A percentile compares a stretch with the other conserved stretches of the same genome.
phyloP scores from a whole-genome alignment of 345 rosid genomes.

The Carallia brachiata region DNA sequence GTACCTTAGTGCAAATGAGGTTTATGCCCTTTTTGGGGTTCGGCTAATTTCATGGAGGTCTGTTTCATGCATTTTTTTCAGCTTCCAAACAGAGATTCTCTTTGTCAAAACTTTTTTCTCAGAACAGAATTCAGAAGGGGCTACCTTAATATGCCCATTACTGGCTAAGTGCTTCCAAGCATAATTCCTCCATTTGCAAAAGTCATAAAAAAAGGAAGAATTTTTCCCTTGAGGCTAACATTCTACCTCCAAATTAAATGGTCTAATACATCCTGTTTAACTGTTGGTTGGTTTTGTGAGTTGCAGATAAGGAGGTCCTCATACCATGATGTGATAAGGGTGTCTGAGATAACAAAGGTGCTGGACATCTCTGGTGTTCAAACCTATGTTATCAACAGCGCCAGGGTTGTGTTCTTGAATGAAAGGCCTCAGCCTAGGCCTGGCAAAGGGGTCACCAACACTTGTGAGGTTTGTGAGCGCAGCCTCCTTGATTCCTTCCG shows the following conservation, averaged over 20 bases:
- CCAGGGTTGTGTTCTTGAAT: constrained; percentile 84
- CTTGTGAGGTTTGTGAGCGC: constrained; percentile 80
- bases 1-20: no score
- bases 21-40: no score
- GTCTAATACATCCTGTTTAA: neutral
- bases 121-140: neutral
- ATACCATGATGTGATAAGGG: constrained; percentile 90
- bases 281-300: neutral
- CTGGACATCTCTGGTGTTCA: constrained; percentile 82
- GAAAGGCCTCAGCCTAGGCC: constrained; percentile 91
- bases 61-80: no score
- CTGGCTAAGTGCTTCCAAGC: no score
- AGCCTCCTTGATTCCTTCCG: constrained; percentile 93
- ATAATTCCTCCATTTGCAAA: no score
- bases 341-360: constrained; percentile 80
- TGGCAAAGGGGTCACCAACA: constrained; percentile 88
- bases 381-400: constrained; percentile 89
- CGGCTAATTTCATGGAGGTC: no score
- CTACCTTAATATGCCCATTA: neutral
- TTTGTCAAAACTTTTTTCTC: neutral
- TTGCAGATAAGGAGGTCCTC: constrained; percentile 88
- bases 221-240: neutral
- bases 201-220: neutral
- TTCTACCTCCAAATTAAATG: neutral
- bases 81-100: no score